Conservation (phyloP, 805 yeast species). For the Candida succiphila region DNA sequence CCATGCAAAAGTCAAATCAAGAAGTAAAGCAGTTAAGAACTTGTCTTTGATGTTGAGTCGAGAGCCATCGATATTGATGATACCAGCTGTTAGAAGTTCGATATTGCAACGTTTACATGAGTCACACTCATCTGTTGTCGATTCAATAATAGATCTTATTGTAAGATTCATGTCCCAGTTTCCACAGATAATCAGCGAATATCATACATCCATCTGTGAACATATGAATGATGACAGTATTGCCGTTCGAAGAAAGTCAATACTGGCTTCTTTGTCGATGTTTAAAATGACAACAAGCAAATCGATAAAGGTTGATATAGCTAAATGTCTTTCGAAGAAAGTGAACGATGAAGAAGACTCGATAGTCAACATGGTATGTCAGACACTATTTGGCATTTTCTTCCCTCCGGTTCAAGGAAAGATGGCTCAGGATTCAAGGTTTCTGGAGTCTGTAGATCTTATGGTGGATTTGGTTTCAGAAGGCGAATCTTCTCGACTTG, state of each 20-base stretch:
- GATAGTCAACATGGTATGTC: constrained; percentile 32
- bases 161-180: constrained; percentile 33
- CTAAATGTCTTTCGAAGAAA: constrained; percentile 42
- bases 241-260: constrained; percentile 53
- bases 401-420: too few species aligned
- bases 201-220: constrained; percentile 38
- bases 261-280: constrained; percentile 40
- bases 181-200: constrained; percentile 36
- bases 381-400: constrained; percentile 27
- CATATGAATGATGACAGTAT: constrained; percentile 50
- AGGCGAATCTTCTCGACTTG: too few species aligned
- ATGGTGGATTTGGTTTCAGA: constrained; percentile 31
- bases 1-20: constrained; percentile 38
- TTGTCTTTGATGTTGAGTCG: constrained; percentile 43
- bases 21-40: constrained; percentile 58
- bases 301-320: constrained; percentile 28
- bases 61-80: constrained; percentile 40
- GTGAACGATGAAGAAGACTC: constrained; percentile 64
- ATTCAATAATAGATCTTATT: constrained; percentile 64
- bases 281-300: constrained; percentile 26
- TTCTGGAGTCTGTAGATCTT: constrained; percentile 15
- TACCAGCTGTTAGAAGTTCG: constrained; percentile 40
- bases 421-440: background rate
- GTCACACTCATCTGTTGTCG: constrained; percentile 62
- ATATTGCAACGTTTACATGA: constrained; percentile 45